Base-by-base conservation (phyloP, 331 rosid genomes). In the Erythrophleum ivorense region DNA sequence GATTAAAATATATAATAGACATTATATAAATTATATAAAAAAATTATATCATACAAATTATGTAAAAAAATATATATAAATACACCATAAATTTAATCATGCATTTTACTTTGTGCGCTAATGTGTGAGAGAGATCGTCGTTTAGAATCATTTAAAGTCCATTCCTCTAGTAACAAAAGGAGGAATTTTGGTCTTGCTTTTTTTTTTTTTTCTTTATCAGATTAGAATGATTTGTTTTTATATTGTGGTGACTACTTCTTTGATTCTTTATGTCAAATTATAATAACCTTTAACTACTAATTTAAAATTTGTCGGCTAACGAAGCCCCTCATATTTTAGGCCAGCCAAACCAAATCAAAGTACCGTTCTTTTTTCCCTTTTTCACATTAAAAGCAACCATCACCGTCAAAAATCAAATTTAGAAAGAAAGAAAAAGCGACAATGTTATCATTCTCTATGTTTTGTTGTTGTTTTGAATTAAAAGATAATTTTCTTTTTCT, bases 221-320 rank as follows among this genome's bases (percentile, higher is more conserved):
- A 16, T 65, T 21, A 16, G 36, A 34, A 38, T 33, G 18, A 36
- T 65, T 34, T 15, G 4, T 36, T 31, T 1, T 13, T 13, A 64
- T 34, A 64, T 64, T 64, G 16, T 41, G 34, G 4, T 1, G 19
- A 13, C 8, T 31, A 33, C 24, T 11, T 50, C 6, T 34, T 0
- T 34, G 5, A 49, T 49, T 2, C 8, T 18, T 9, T 14, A 67
- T n/a, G 72, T 40, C 52, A 13, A 1, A 40, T 67, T 9, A 41
- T 10, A 41, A 41, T 24, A 43, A 31, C 68, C 41, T 29, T 41
- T 33, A 33, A 69, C 67, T 68, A 19, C 7, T 70, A 58, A 77
- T 70, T 70, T 79, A 13, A 65, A 58, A 76, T 65, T 77, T 78
- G 74, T 82, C 84, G 83, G 78, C 82, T 84, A 77, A 82, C 78